A percentile compares a stretch with the other conserved stretches of the same genome.
These are phyloP conservation scores for Cucumis hystrix DNA, from an alignment of 306 rosid genomes.

Conservation along the genomic window DNA sequence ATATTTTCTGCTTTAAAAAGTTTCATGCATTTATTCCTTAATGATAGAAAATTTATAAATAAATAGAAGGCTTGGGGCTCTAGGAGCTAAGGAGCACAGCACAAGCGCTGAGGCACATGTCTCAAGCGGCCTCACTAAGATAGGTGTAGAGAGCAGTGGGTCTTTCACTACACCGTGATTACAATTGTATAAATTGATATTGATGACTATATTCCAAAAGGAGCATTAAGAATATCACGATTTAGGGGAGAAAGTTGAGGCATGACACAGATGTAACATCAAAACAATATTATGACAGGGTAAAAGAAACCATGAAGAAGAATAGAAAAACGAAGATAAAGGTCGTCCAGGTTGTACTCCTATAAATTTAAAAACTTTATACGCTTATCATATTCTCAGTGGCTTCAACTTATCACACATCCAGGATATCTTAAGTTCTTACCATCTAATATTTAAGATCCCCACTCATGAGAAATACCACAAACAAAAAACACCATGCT, in stretches of 20 bases:
- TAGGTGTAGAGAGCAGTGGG: too few species aligned
- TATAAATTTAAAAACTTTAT: neutral
- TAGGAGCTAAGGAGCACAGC: too few species aligned
- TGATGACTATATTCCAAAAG: neutral
- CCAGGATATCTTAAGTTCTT: neutral
- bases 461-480: neutral
- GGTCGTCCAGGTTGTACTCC: neutral
- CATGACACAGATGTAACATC: neutral
- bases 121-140: too few species aligned
- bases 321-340: neutral
- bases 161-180: too few species aligned
- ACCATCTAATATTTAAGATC: neutral
- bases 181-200: slow-evolving; percentile 1
- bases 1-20: too few species aligned
- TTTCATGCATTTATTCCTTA: too few species aligned
- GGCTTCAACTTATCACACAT: neutral
- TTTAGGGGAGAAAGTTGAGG: neutral
- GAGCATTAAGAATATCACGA: neutral
- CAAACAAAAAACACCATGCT: neutral
- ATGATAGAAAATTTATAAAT: neutral
- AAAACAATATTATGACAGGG: neutral
- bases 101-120: too few species aligned
- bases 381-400: neutral
- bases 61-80: too few species aligned
- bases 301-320: neutral